Base-by-base conservation (phyloP, 768 basidiomycete genomes). In the Psilocybe subaeruginosa region DNA sequence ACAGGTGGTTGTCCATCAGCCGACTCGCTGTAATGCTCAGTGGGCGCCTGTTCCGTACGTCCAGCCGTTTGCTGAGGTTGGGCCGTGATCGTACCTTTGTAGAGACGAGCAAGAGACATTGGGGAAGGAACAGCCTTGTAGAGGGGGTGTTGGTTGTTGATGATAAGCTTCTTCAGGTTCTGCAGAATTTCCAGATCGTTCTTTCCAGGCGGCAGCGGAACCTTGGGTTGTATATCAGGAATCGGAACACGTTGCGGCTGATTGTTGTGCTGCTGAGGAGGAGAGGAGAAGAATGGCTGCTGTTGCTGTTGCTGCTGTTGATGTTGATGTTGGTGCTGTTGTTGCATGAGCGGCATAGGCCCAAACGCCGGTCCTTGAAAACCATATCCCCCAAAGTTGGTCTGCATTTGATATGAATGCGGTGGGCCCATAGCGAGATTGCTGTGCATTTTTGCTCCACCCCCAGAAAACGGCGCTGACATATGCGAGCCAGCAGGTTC, bases 151-250 rank as follows among this genome's bases (percentile, higher is more conserved):
- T 93, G 90, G 53, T 84, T 85, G 33, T 78, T 80, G 69, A 86
- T 88, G 73, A 93, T 92, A 58, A 83, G 76, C 23, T 84, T 77
- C 72, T 93, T 92, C 72, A 93, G 85, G 58, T 85, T 85, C 74
- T 92, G 85, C 61, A 93, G 81, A 33, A 87, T 81, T 70, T 91
- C 88, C 63, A 92, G 82, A 74, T 92, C 91, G 69, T 78, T 81
- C 67, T 84, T 79, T 7, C 87, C 89, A 19, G 83, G 79, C 2
- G 84, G 82, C 0, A 82, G 68, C 55, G 55, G 51, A 43, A 68
- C 58, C 62, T 62, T 64, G 68, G 67, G 29, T 16, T 52, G 61
- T 14, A 59, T 19, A 23, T 63, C 61, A 60, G 59, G 56, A 54
- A 58, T 62, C 68, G 66, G 52, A 31, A 56, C 51, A 41, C 65